Base-by-base conservation (phyloP, 495 filamentous ascomycete species). In the Neurospora sp. region DNA sequence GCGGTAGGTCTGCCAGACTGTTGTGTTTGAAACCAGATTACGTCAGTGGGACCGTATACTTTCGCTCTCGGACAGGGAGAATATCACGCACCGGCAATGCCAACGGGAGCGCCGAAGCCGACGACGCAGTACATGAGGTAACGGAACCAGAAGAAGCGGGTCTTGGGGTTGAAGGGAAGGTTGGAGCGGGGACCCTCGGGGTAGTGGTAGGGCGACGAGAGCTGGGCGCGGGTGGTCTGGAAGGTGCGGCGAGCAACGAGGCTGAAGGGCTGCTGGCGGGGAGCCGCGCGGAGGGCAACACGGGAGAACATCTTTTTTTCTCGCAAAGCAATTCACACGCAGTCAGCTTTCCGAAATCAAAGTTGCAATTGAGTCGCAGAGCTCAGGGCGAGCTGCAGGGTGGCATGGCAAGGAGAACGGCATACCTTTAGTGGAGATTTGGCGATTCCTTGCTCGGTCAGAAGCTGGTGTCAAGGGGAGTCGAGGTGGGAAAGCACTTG, bases 121-220 rank as follows among this genome's bases (percentile, higher is more conserved):
- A 87, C 84, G 82, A 85, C 88, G 87, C 89, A 89, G 87, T 92
- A 96, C 35, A 78, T 81, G 92, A 93, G 96, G 89, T 92, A 99
- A 85, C 91, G 87, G 76, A 92, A 66, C 73, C 84, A 88, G 83
- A 99, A 99, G 83, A 85, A 91, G 83, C 90, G 91, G 79, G 91
- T 96, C 85, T 91, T 85, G 76, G 96, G 90, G 88, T 99, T 96
- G 90, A 99, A 99, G 74, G 96, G 96, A 74, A 99, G 85, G 88
- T 97, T 98, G 86, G 88, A 90, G 80, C 90, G 90, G 78, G 96
- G 96, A 71, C 96, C 96, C 87, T 98, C 96, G 74, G 94, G 92
- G 86, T 99, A 99, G 88, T 99, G 96, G 89, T 97, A 96, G 38
- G 94, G 94, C 80, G 93, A 96, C 73, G 88, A 89, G 77, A 96